Evolutionary conservation across 192 early-diverging fungal species (phyloP).

Genomic region (Rhizophagus sp.): DNA sequence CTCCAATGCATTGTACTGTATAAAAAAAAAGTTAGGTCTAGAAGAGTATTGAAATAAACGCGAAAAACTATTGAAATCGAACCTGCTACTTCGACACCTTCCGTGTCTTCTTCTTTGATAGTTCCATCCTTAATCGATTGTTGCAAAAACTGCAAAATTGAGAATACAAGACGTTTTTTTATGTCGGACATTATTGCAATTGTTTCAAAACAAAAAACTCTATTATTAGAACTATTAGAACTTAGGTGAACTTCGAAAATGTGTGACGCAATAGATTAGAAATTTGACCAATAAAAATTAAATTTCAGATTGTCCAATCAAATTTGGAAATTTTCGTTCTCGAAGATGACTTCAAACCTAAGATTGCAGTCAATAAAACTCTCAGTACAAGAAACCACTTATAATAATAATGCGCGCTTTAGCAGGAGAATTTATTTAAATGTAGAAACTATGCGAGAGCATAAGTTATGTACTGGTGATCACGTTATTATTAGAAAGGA

Average conservation of each 20-base stretch:
- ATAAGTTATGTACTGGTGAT: conserved; percentile 39
- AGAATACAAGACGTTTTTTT: conserved; percentile 72
- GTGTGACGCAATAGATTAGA: too few relatives aligned
- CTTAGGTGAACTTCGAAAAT: too few relatives aligned
- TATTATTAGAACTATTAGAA: too few relatives aligned
- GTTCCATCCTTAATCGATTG: conserved; percentile 66
- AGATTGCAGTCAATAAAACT: neutral
- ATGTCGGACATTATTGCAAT: conserved; percentile 51
- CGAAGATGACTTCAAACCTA: neutral
- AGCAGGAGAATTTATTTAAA: conserved; percentile 38
- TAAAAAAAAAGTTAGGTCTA: conserved; percentile 29
- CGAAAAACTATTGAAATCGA: neutral
- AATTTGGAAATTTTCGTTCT: neutral
- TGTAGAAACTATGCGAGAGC: conserved; percentile 41
- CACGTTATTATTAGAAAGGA: conserved; percentile 33
- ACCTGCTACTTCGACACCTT: conserved; percentile 75
- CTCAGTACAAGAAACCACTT: neutral
- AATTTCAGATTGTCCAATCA: too few relatives aligned
- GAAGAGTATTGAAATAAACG: neutral
- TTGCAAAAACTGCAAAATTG: conserved; percentile 82
- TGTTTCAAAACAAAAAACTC: too few relatives aligned
- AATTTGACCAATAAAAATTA: too few relatives aligned
- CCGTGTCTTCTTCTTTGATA: conserved; percentile 74
- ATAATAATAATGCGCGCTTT: neutral
- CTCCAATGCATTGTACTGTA: conserved; percentile 91